Evolutionary conservation across 2,329 filamentous ascomycete genomes (phyloP), one percentile per base, ranked within the genome.

Genomic region (Fusarium sororula): DNA sequence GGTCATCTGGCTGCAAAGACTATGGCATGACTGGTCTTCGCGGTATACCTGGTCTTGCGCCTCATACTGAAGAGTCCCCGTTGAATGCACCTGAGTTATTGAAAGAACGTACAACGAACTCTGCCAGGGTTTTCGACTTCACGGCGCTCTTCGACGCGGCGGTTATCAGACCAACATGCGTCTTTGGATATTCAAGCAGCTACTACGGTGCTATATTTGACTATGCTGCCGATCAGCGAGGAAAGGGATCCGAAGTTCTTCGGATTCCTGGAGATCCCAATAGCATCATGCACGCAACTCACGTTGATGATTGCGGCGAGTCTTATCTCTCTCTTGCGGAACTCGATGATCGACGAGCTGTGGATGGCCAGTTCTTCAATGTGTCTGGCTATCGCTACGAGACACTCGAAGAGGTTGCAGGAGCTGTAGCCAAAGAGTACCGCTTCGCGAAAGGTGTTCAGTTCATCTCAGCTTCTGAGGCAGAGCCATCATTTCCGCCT

Each of bases 1-100:
- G 84, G 75, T 84, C 82, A 15, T 86, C 84, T 6, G 86, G 86
- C 0, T 87, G 86, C 76, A 88, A 88, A 66, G 86, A 88, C 75
- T 88, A 87, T 68, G 85, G 86, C 4, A 78, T 70, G 10, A 78
- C 79, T 12, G 45, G 73, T 53, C 53, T 83, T 71, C 81, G 85
- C 55, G 82, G 82, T 5, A 77, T 81, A 1, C 70, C 80, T 0
- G 77, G 66, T 1, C 79, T 87, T 7, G 69, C 73, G 13, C 82
- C 85, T 14, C 86, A 87, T 51, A 83, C 82, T 1, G 86, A 88
- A 72, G 72, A 79, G 0, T 84, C 83, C 0, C 83, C 84, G 0
- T 56, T 87, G 18, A 79, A 81, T 10, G 76, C 80, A 0, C 75
- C 80, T 0, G 69, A 75, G 1, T 20, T 84, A 0, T 37, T 67